A percentile compares a stretch with the other conserved stretches of the same genome.
These are phyloP conservation scores for Eucalyptus sp. DNA, from an alignment of 345 rosid genomes.

Conservation along the genomic window DNA sequence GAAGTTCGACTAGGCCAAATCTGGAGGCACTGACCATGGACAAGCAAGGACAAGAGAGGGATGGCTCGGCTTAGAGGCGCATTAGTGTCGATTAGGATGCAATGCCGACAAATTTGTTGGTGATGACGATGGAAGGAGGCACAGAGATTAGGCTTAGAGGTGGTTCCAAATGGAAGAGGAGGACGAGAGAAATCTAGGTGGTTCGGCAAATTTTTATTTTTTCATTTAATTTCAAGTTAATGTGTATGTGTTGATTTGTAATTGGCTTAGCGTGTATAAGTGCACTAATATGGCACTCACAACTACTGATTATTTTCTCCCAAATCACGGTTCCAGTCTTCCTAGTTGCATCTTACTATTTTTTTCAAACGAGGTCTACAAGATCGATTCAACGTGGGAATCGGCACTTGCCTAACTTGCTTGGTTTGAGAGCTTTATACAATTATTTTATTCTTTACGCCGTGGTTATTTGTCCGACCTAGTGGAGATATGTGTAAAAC, in stretches of 20 bases:
- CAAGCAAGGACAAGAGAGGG: not conserved
- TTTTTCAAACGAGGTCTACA: not conserved
- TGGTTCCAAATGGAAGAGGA: not conserved
- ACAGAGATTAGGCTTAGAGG: not conserved
- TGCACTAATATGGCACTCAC: not conserved
- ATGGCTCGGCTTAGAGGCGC: not conserved
- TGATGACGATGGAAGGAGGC: not conserved
- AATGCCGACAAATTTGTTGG: not conserved
- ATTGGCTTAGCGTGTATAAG: not conserved
- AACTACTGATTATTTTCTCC: not conserved
- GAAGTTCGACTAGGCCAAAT: not conserved
- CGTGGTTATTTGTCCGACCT: accelerated
- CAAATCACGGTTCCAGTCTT: not conserved
- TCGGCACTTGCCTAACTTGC: not conserved
- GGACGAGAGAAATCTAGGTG: not conserved
- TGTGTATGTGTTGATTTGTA: not conserved
- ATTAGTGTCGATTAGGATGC: not conserved
- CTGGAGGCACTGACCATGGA: not conserved
- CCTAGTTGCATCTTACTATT: not conserved
- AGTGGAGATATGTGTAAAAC: too few relatives aligned
- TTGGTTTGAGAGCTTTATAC: not conserved
- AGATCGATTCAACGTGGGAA: not conserved
- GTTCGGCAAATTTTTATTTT: accelerated
- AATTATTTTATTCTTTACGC: too few relatives aligned
- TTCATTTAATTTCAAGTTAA: not conserved